These are phyloP conservation scores for Bacidia gigantensis DNA, from an alignment of 495 filamentous ascomycete species.

Conservation along the genomic window DNA sequence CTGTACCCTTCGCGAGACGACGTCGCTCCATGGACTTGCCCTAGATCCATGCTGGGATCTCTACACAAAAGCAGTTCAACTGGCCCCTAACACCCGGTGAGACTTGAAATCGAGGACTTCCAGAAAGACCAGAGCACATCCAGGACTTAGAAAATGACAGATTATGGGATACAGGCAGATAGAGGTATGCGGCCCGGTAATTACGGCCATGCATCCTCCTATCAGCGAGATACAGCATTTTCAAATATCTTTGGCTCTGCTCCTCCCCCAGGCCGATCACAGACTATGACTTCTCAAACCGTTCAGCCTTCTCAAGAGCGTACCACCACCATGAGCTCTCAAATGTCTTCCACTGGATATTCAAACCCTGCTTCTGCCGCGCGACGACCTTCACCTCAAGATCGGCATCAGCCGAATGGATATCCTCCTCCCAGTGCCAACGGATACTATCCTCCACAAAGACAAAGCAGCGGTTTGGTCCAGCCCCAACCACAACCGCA, in stretches of 20 bases:
- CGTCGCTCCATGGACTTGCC: too few relatives aligned
- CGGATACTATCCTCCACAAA: conserved; percentile 43
- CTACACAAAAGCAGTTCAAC: too few relatives aligned
- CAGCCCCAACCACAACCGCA: conserved; percentile 49
- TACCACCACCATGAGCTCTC: conserved; percentile 37
- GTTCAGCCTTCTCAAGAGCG: conserved; percentile 46
- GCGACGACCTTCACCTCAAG: conserved; percentile 43
- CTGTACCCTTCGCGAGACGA: too few relatives aligned
- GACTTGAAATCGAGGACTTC: too few relatives aligned
- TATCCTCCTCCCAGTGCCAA: conserved; percentile 35
- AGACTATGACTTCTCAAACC: conserved; percentile 70
- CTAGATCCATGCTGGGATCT: too few relatives aligned
- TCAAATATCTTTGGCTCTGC: conserved; percentile 89
- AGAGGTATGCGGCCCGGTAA: conserved; percentile 51
- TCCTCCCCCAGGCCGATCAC: conserved; percentile 73
- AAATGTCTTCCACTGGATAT: conserved; percentile 3
- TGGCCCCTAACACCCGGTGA: too few relatives aligned
- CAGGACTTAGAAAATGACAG: conserved; percentile 77
- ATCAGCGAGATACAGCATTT: conserved; percentile 87
- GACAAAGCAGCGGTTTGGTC: conserved; percentile 32
- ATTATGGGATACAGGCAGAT: conserved; percentile 63
- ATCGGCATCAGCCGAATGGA: conserved; percentile 35
- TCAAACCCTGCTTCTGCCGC: conserved; percentile 24
- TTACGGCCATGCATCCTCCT: conserved; percentile 54
- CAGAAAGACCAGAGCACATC: too few relatives aligned